Evolutionary conservation across 208 protist genomes (phyloP).

Genomic region (Acanthamoeba castellanii): DNA sequence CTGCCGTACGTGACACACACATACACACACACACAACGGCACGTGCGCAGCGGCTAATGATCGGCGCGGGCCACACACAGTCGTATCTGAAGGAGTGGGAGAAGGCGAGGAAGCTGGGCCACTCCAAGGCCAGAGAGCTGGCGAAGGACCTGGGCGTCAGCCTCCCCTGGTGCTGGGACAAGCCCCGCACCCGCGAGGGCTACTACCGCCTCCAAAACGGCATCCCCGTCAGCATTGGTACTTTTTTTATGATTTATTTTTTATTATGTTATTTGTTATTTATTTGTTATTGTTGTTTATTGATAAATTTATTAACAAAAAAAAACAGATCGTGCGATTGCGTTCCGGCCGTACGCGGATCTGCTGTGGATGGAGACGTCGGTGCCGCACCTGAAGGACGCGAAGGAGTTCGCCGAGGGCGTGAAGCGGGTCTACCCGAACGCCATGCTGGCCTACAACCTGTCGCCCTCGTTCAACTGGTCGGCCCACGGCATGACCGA

Average conservation of each 20-base stretch:
- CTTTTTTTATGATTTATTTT: no score
- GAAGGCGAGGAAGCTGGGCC: conserved; percentile 81
- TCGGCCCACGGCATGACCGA: conserved; percentile 88
- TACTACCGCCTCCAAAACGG: conserved; percentile 87
- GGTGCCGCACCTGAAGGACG: conserved; percentile 87
- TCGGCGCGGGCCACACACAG: not conserved
- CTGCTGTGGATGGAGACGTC: conserved; percentile 92
- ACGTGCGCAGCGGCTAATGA: not conserved
- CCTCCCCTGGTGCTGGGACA: conserved; percentile 84
- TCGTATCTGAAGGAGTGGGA: conserved; percentile 78
- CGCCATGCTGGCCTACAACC: conserved; percentile 91
- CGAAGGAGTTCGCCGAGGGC: conserved; percentile 88
- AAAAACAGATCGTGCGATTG: conserved; percentile 76
- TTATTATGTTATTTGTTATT: no score
- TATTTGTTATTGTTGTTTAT: no score
- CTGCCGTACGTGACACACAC: not conserved
- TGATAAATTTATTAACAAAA: no score
- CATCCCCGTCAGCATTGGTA: conserved; percentile 79
- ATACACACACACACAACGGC: no score
- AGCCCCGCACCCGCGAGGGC: conserved; percentile 89
- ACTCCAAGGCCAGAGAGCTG: conserved; percentile 73
- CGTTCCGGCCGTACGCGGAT: conserved; percentile 90
- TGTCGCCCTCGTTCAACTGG: conserved; percentile 94
- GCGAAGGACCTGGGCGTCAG: conserved; percentile 75
- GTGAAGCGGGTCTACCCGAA: conserved; percentile 86